Base-by-base conservation (phyloP, 495 filamentous ascomycete species). In the Echria macrotheca region DNA sequence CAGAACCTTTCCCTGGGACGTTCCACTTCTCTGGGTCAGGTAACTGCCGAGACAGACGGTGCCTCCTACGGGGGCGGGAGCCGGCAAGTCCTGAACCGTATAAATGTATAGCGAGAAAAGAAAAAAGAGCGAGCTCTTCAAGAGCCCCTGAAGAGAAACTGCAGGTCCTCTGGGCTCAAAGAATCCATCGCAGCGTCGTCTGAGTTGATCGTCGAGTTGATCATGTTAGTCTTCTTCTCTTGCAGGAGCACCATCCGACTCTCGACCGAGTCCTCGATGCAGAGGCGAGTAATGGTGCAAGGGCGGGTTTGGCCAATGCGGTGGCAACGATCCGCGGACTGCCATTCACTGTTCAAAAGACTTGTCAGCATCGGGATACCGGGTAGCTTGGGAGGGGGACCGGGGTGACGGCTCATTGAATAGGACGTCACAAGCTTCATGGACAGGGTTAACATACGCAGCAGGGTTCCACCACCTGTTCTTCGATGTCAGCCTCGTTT, bases 141-240 rank as follows among this genome's bases (percentile, higher is more conserved):
- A 17, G 19, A 54, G 37, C 87, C 88, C 22, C 87, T 74, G 75
- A 97, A 97, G 50, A 98, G 68, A 70, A 98, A 98, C 66, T 94
- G 82, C 76, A 98, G 85, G 60, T 98, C 93, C 59, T 88, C 86
- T 0, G 84, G 77, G n/a, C 81, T 90, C 28, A 97, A 72, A 44
- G 89, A 89, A 58, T 96, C 87, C 79, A 96, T 82, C 0, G 91
- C 86, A 1, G 77, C 75, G 53, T 90, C 81, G 63, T 96, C 91
- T 41, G 86, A 84, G 63, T 96, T 95, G 61, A 98, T 89, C 1
- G 91, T 98, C 31, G 88, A 89, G 50, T 89, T 85, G 52, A 98
- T 96, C 82, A 98, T 86, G 49, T 86, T 88, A 0, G 88, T 85
- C 69, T 98, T 98, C 76, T 96, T 98, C 72, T 97, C 93, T 64